phyloP scores from a whole-genome alignment of 2,329 filamentous ascomycete genomes.

The Lasiodiplodia theobromae region DNA sequence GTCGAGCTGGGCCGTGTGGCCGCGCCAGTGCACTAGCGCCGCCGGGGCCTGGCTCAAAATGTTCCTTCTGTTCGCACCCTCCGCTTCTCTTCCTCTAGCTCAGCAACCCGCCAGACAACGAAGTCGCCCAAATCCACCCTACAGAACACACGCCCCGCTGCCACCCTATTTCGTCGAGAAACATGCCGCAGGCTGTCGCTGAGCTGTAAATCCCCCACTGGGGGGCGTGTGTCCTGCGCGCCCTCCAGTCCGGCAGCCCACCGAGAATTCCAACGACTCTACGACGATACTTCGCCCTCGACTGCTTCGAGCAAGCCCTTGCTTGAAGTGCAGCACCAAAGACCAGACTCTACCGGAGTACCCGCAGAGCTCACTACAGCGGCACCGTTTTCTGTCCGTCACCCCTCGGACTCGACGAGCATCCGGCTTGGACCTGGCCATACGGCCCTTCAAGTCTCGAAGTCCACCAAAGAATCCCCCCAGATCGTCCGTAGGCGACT shows the following conservation, averaged over 20 bases:
- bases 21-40: conserved; percentile 21
- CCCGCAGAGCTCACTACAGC: conserved; percentile 39
- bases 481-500: conserved; percentile 39
- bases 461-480: conserved; percentile 42
- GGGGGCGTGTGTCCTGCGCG: conserved; percentile 66
- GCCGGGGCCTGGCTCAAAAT: conserved; percentile 33
- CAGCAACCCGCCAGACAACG: conserved; percentile 46
- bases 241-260: conserved; percentile 86
- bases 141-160: conserved; percentile 1
- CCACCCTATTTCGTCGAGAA: conserved; percentile 51
- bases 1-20: conserved; percentile 14
- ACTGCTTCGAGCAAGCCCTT: conserved; percentile 44
- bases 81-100: conserved; percentile 39
- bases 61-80: conserved; percentile 36
- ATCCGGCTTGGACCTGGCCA: conserved; percentile 32
- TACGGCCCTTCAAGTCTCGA: conserved; percentile 45
- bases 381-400: conserved; percentile 42
- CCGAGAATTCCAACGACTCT: conserved; percentile 70
- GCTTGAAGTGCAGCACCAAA: conserved; percentile 35
- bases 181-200: conserved; percentile 57
- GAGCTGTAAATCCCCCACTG: conserved; percentile 86
- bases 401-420: conserved; percentile 43
- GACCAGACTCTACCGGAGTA: conserved; percentile 36
- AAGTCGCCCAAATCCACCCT: conserved; percentile 44
- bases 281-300: conserved; percentile 48